phyloP scores from a whole-genome alignment of 306 rosid genomes.

The Trifolium pratense region DNA sequence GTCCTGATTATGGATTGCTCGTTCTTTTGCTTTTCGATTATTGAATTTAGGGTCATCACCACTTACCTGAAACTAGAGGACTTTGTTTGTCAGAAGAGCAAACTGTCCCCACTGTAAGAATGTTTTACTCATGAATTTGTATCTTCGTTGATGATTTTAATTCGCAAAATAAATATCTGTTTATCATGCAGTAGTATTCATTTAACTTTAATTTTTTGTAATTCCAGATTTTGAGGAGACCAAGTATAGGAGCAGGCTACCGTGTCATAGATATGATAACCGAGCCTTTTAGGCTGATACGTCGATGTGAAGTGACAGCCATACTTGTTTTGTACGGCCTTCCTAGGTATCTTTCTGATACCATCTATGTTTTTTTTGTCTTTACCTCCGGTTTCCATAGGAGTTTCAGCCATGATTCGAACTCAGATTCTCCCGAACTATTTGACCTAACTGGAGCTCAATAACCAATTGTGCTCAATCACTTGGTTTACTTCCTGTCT shows the following conservation, averaged over 20 bases:
- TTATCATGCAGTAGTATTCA: constrained; percentile 18
- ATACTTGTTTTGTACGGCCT: constrained; percentile 94
- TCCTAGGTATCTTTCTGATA: constrained; percentile 68
- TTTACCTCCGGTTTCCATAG: not conserved
- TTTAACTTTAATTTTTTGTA: constrained; percentile 14
- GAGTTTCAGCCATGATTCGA: not conserved
- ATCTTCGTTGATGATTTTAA: not conserved
- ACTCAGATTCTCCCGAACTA: not conserved
- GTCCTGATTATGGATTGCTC: constrained; percentile 21
- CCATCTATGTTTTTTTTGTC: not conserved
- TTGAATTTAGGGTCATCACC: constrained; percentile 87
- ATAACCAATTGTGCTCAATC: not conserved
- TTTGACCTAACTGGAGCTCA: not conserved
- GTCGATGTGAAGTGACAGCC: constrained; percentile 93
- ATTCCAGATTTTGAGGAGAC: constrained; percentile 80
- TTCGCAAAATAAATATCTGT: constrained; percentile 27
- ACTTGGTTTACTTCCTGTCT: not conserved
- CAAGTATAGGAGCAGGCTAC: constrained; percentile 79
- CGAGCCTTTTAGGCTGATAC: constrained; percentile 80
- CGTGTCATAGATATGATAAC: constrained; percentile 84
- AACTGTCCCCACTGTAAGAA: constrained; percentile 80
- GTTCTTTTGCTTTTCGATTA: constrained; percentile 26
- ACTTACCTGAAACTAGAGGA: constrained; percentile 96
- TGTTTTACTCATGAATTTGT: constrained; percentile 27
- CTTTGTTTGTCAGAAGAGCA: constrained; percentile 98